phyloP scores from a whole-genome alignment of 805 yeast species.

The Nakazawaea populi region DNA sequence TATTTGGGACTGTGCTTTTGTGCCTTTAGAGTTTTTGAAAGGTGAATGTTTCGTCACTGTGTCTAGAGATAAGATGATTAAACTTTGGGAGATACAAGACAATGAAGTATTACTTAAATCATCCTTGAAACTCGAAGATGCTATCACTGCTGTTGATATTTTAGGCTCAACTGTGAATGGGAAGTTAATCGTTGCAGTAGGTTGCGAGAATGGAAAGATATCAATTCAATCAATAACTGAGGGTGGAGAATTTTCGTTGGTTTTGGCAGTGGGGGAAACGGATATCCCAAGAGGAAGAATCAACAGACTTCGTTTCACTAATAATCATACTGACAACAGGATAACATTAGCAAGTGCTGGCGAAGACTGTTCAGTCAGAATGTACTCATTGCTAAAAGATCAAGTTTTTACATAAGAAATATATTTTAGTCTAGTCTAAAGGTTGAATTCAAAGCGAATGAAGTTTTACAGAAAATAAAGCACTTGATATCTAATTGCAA shows the following conservation, averaged over 20 bases:
- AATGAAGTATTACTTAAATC: conserved; percentile 27
- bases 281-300: conserved; percentile 60
- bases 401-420: not conserved
- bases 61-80: conserved; percentile 76
- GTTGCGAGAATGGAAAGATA: conserved; percentile 66
- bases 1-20: conserved; percentile 94
- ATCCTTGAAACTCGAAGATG: conserved; percentile 39
- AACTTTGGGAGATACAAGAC: conserved; percentile 49
- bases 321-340: conserved; percentile 10
- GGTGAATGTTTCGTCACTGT: conserved; percentile 64
- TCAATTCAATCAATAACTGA: conserved; percentile 33
- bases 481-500: not conserved
- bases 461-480: too few species aligned
- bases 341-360: conserved; percentile 55
- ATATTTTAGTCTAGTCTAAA: too few species aligned
- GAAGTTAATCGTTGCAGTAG: conserved; percentile 46
- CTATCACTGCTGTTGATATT: conserved; percentile 67
- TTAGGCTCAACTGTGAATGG: conserved; percentile 26
- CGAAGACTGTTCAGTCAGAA: conserved; percentile 57
- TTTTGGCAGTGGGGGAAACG: conserved; percentile 27
- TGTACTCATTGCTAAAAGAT: conserved; percentile 19
- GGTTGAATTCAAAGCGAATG: too few species aligned
- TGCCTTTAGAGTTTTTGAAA: conserved; percentile 39
- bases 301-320: conserved; percentile 55
- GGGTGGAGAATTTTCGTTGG: conserved; percentile 20